A percentile compares a stretch with the other conserved stretches of the same genome.
These are phyloP conservation scores for Nigrograna mackinnonii DNA, from an alignment of 2,329 filamentous ascomycete genomes.

Conservation along the genomic window DNA sequence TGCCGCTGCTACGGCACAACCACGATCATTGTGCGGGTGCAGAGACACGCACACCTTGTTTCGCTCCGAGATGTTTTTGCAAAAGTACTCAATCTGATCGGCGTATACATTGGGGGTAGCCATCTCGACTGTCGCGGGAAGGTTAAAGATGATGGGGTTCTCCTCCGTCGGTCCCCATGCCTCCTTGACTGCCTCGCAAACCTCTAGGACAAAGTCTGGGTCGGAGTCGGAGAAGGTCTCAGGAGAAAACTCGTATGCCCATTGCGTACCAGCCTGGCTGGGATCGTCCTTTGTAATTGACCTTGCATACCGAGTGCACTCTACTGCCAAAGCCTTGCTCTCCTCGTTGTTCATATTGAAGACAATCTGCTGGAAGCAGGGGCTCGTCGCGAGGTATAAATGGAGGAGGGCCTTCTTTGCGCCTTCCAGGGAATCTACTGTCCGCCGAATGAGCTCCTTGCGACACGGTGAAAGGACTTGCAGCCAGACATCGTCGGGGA, in stretches of 20 bases:
- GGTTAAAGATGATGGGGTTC: conserved; percentile 91
- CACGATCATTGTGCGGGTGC: conserved; percentile 93
- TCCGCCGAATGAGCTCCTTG: conserved; percentile 85
- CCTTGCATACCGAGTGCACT: conserved; percentile 83
- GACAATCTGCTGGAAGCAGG: conserved; percentile 90
- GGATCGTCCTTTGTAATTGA: conserved; percentile 85
- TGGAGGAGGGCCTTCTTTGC: conserved; percentile 94
- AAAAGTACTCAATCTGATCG: conserved; percentile 96
- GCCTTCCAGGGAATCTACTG: conserved; percentile 85
- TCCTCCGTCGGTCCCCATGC: conserved; percentile 84
- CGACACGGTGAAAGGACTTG: conserved; percentile 93
- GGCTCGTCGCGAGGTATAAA: conserved; percentile 94
- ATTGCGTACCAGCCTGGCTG: conserved; percentile 60
- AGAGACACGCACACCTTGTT: conserved; percentile 88
- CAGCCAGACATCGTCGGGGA: conserved; percentile 87
- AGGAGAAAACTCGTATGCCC: conserved; percentile 82
- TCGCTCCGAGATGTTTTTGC: conserved; percentile 78
- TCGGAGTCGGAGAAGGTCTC: conserved; percentile 91
- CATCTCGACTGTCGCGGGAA: conserved; percentile 95
- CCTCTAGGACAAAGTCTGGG: conserved; percentile 77
- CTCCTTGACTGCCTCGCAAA: conserved; percentile 91
- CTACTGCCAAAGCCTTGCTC: conserved; percentile 78
- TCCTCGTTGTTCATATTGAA: conserved; percentile 87
- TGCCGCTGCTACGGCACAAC: conserved; percentile 85
- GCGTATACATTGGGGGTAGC: conserved; percentile 93